phyloP scores from a whole-genome alignment of 805 yeast species.

The Metschnikowia peoriensis region DNA sequence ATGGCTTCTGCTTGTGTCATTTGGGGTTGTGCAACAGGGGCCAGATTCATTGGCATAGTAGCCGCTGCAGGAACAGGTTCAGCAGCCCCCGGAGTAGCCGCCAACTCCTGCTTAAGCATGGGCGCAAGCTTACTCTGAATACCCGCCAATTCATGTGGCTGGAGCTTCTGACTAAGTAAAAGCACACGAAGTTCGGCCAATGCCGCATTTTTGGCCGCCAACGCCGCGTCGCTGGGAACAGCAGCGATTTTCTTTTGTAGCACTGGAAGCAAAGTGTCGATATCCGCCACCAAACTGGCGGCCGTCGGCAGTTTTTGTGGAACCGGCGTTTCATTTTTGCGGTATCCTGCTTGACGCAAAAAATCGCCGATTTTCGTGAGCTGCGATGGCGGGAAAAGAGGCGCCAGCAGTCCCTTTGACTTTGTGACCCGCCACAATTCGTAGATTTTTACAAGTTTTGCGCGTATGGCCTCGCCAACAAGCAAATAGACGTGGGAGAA shows the following conservation, averaged over 20 bases:
- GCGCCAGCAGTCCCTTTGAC: slow-evolving; percentile 54
- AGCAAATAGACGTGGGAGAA: slow-evolving; percentile 77
- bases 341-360: slow-evolving; percentile 40
- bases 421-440: slow-evolving; percentile 83
- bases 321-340: slow-evolving; percentile 5
- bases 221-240: slow-evolving; percentile 38
- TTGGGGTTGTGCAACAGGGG: no score
- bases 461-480: slow-evolving; percentile 71
- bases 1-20: slow-evolving; percentile 26
- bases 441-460: slow-evolving; percentile 70
- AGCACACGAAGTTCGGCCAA: slow-evolving; percentile 43
- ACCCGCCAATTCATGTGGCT: slow-evolving; percentile 33
- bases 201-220: slow-evolving; percentile 43
- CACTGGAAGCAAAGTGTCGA: slow-evolving; percentile 39
- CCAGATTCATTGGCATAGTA: background rate
- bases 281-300: slow-evolving; percentile 27
- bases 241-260: slow-evolving; percentile 38
- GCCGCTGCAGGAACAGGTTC: background rate
- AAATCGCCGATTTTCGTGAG: slow-evolving; percentile 73
- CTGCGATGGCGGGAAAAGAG: slow-evolving; percentile 71
- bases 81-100: background rate
- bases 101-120: slow-evolving; percentile 26
- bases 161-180: slow-evolving; percentile 36
- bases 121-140: slow-evolving; percentile 37
- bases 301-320: slow-evolving; percentile 8